phyloP scores from a whole-genome alignment of 73 alveolate genomes.

The Paramecium sexaurelia region DNA sequence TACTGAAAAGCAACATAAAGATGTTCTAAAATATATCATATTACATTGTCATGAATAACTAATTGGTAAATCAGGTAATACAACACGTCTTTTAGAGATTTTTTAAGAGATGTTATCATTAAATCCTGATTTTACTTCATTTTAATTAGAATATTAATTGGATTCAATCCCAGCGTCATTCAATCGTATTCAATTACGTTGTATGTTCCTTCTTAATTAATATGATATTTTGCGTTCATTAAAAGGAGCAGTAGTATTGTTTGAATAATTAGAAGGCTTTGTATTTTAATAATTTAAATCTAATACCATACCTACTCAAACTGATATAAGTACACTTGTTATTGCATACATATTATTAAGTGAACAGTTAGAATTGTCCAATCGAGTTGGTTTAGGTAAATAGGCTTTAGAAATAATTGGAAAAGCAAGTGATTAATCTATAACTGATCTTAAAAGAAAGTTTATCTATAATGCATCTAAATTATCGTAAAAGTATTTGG shows the following conservation, averaged over 20 bases:
- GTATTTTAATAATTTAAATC: not conserved
- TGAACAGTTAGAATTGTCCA: constrained; percentile 2
- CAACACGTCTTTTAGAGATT: not conserved
- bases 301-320: constrained; percentile 1
- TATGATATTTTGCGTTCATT: not conserved
- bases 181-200: not conserved
- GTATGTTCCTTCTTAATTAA: not conserved
- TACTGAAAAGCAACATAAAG: not conserved
- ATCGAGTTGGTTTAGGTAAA: not conserved
- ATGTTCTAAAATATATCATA: not conserved
- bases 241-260: not conserved
- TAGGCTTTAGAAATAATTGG: constrained; percentile 8
- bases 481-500: constrained; percentile 26
- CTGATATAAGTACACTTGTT: not conserved
- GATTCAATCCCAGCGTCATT: not conserved
- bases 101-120: not conserved
- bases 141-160: not conserved
- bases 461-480: constrained; percentile 13
- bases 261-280: not conserved
- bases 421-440: not conserved
- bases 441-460: not conserved
- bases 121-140: constrained; percentile 1
- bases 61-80: not conserved
- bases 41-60: constrained; percentile 16
- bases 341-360: constrained; percentile 9